phyloP scores from a whole-genome alignment of 2,329 filamentous ascomycete species.

The Teratosphaeria zuluensis region DNA sequence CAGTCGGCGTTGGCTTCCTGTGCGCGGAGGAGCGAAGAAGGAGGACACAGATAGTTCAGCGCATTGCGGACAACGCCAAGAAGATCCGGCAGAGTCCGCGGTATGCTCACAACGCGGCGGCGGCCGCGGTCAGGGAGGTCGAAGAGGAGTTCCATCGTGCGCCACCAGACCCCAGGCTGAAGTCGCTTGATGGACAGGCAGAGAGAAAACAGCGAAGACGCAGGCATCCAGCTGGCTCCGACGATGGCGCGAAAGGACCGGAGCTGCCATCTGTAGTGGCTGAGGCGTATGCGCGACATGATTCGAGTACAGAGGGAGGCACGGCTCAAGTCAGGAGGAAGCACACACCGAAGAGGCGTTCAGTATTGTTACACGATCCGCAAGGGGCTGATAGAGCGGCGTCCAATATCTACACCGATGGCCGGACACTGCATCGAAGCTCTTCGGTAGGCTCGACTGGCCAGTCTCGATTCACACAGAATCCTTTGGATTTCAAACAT shows the following conservation, averaged over 20 bases:
- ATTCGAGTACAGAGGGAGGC: background rate
- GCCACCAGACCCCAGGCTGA: background rate
- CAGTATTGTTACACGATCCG: background rate
- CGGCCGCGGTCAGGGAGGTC: conserved; percentile 2
- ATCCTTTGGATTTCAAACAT: background rate
- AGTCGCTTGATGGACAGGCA: background rate
- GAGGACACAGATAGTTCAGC: conserved; percentile 23
- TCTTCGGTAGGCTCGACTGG: background rate
- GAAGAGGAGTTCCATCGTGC: background rate
- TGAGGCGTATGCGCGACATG: conserved; percentile 13
- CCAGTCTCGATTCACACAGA: background rate
- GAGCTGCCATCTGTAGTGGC: conserved; percentile 22
- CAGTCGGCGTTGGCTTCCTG: conserved; percentile 24
- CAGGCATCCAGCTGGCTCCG: background rate
- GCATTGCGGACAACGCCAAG: conserved; percentile 27
- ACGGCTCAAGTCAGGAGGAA: background rate
- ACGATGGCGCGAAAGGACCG: conserved; percentile 3
- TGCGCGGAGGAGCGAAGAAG: conserved; percentile 28
- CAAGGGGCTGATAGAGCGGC: background rate
- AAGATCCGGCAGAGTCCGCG: conserved; percentile 21
- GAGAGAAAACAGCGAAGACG: background rate
- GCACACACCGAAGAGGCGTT: background rate
- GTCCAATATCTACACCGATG: background rate
- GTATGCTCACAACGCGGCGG: conserved; percentile 15
- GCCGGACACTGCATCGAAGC: background rate